Evolutionary conservation across 2,329 filamentous ascomycete genomes (phyloP).

Genomic region (Hawksworthiomyces lignivorus): DNA sequence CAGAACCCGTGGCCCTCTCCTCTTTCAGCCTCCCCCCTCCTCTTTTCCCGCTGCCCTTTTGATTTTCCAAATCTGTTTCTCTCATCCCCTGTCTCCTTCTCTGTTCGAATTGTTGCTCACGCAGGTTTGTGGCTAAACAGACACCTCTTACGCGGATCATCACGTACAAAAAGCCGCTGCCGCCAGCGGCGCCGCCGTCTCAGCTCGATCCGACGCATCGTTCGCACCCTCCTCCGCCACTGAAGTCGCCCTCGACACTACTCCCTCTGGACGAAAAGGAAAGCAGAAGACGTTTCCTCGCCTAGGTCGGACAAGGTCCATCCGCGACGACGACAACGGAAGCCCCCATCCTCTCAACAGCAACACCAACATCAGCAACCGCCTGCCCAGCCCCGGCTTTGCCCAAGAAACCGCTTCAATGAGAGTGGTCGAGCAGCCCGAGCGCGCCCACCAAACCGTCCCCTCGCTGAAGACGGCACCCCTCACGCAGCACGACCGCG

Average conservation of each 20-base stretch:
- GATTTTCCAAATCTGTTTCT: not conserved
- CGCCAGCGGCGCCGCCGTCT: slow-evolving; percentile 22
- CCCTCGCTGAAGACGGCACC: slow-evolving; percentile 55
- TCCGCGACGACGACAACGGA: slow-evolving; percentile 38
- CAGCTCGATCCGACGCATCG: slow-evolving; percentile 47
- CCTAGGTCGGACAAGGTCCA: slow-evolving; percentile 43
- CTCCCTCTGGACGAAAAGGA: slow-evolving; percentile 32
- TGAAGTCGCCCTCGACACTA: slow-evolving; percentile 8
- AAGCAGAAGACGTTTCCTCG: slow-evolving; percentile 50
- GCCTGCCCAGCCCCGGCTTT: slow-evolving; percentile 13
- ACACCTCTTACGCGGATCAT: slow-evolving; percentile 12
- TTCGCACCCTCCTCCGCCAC: slow-evolving; percentile 35
- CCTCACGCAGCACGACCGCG: slow-evolving; percentile 54
- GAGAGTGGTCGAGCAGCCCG: slow-evolving; percentile 24
- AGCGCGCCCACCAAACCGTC: slow-evolving; percentile 26
- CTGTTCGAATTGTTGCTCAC: slow-evolving; percentile 6
- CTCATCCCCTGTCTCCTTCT: not conserved
- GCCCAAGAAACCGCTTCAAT: slow-evolving; percentile 14
- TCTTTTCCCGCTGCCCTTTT: not conserved
- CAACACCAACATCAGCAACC: slow-evolving; percentile 3
- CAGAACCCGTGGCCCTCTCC: not conserved
- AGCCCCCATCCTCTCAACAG: slow-evolving; percentile 9
- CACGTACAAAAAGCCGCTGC: slow-evolving; percentile 24
- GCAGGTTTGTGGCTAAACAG: slow-evolving; percentile 17
- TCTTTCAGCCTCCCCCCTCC: not conserved